Evolutionary conservation across 106 monocot species (phyloP).

Genomic region (Apostasia shenzhenica): DNA sequence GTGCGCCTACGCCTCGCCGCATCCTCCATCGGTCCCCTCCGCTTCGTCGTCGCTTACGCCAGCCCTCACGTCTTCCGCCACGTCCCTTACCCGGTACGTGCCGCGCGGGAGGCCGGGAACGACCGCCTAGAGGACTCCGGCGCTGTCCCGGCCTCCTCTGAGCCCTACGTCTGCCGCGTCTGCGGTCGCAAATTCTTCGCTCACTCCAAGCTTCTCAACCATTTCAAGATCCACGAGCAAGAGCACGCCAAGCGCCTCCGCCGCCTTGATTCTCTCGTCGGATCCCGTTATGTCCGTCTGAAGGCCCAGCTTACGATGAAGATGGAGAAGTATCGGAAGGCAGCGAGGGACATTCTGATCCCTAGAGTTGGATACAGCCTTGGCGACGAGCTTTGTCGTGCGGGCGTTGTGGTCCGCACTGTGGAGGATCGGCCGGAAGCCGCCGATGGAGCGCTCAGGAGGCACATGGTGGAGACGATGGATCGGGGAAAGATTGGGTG

Average conservation of each 20-base stretch:
- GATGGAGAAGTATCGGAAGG: slow-evolving; percentile 43
- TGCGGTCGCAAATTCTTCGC: slow-evolving; percentile 40
- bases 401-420: slow-evolving; percentile 33
- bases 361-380: slow-evolving; percentile 16
- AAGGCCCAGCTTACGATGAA: slow-evolving; percentile 30
- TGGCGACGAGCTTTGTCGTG: slow-evolving; percentile 40
- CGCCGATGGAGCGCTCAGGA: slow-evolving; percentile 21
- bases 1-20: slow-evolving; percentile 39
- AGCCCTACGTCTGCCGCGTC: slow-evolving; percentile 32
- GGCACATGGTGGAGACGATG: slow-evolving; percentile 31
- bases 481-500: slow-evolving; percentile 35
- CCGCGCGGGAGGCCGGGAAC: neutral
- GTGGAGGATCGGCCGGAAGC: slow-evolving; percentile 19
- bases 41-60: slow-evolving; percentile 12
- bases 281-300: slow-evolving; percentile 27
- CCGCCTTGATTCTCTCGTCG: slow-evolving; percentile 37
- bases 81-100: neutral
- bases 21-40: slow-evolving; percentile 33
- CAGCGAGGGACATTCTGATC: slow-evolving; percentile 22
- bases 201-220: slow-evolving; percentile 27
- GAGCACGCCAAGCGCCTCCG: slow-evolving; percentile 50
- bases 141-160: slow-evolving; percentile 8
- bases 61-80: slow-evolving; percentile 1
- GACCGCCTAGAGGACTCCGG: slow-evolving; percentile 8
- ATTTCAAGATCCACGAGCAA: slow-evolving; percentile 49